phyloP scores from a whole-genome alignment of 2,329 filamentous ascomycete species.

The Colletotrichum liaoningense region DNA sequence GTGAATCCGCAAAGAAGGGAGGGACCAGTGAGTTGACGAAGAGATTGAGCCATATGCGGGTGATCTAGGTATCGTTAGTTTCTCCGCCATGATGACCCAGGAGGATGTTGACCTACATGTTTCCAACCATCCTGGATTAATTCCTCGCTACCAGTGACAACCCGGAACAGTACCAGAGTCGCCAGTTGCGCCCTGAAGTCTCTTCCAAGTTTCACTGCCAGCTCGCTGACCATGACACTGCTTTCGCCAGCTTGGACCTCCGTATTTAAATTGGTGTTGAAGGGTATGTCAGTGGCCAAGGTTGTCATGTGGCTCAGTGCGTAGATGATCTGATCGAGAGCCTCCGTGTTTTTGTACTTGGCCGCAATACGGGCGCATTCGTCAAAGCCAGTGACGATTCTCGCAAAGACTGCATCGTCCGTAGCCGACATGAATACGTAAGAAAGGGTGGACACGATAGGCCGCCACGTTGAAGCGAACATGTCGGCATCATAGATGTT shows the following conservation, averaged over 20 bases:
- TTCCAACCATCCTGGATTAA: conserved; percentile 83
- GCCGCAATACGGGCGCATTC: conserved; percentile 95
- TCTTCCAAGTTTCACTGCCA: conserved; percentile 93
- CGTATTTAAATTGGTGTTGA: conserved; percentile 91
- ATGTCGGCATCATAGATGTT: conserved; percentile 98
- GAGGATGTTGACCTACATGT: conserved; percentile 65
- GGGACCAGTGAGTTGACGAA: conserved; percentile 96
- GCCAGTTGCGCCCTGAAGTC: conserved; percentile 95
- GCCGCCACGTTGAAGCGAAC: conserved; percentile 96
- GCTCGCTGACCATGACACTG: conserved; percentile 98
- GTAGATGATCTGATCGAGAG: conserved; percentile 91
- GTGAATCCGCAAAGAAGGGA: conserved; percentile 76
- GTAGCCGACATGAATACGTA: conserved; percentile 99
- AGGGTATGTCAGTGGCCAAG: conserved; percentile 78
- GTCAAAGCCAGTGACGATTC: conserved; percentile 94
- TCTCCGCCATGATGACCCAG: background rate
- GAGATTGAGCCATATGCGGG: conserved; percentile 93
- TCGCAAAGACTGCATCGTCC: conserved; percentile 93
- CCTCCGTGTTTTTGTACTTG: conserved; percentile 84
- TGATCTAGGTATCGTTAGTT: conserved; percentile 70
- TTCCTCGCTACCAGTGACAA: conserved; percentile 86
- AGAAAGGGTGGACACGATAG: conserved; percentile 92
- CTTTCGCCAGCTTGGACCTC: conserved; percentile 93
- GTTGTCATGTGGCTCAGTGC: conserved; percentile 93
- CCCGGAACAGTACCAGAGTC: conserved; percentile 93